Evolutionary conservation across 148 eudicot species (phyloP), one percentile per base, ranked within the genome.

Genomic region (Chenopodium album): DNA sequence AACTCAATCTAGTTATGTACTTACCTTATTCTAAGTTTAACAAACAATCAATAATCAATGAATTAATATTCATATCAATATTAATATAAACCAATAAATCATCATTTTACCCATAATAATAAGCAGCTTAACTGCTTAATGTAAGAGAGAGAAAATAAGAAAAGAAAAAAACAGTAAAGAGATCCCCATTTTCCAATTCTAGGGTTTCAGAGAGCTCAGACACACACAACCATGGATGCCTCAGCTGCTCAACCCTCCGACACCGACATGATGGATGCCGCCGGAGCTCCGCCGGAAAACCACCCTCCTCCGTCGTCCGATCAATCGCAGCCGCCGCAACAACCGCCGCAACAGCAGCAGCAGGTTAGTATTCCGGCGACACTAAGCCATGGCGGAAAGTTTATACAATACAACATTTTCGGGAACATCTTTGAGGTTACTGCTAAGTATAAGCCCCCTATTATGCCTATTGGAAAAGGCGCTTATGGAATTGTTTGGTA

Each of bases 401-500:
- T 92, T 62, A 95, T 93, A 2, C 96, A 95, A 56, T 95, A 93
- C 88, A 91, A 95, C 82, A 93, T 95, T 29, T 93, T 93, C 72
- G 98, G 96, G 19, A 93, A 95, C 86, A 83, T 93, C 46, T 95
- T 95, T 79, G 98, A 95, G 80, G 97, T 95, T 73, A 93, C 97
- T 20, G 84, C 93, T 4, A 95, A 93, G 87, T 93, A 95, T 81
- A 93, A 91, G 62, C 98, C 98, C 28, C 98, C 98, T 4, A 92
- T 95, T 84, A 90, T 92, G 96, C 98, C 98, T 10, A 95, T 95
- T 79, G 98, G 98, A 44, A 95, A 93, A 79, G 98, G 98, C 75
- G 98, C 98, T 32, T 95, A 95, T 78, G 98, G 98, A 88, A 93
- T 95, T 83, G 98, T 95, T 63, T 95, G 98, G 98, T 94, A 88